A percentile compares a stretch with the other conserved stretches of the same genome.
Evolutionary conservation across 441 rosid species (phyloP).

Genomic region (Isatis lusitanica): DNA sequence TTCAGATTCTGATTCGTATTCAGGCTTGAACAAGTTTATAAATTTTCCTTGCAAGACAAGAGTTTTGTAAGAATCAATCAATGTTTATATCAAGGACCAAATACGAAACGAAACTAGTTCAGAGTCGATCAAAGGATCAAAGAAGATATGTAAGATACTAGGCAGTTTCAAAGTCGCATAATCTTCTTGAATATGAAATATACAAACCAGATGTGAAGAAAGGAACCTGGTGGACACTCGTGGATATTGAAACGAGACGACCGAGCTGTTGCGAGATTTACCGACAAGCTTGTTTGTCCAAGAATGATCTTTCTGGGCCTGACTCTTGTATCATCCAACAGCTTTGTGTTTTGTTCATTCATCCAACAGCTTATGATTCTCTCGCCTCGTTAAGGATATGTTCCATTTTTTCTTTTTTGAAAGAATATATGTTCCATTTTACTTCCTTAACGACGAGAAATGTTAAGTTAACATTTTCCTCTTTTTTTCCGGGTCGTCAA

Average conservation of each 20-base stretch:
- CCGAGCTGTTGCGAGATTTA: constrained; percentile 62
- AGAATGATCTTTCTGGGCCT: neutral
- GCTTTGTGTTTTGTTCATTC: neutral
- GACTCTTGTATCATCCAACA: neutral
- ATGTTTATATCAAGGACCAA: too few relatives aligned
- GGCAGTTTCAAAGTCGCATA: neutral
- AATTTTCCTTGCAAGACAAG: neutral
- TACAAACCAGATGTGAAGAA: neutral
- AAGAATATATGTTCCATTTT: neutral
- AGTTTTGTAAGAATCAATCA: too few relatives aligned
- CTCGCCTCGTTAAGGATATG: neutral
- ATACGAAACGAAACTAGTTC: too few relatives aligned
- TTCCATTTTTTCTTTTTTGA: too few relatives aligned
- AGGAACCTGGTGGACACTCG: constrained; percentile 75
- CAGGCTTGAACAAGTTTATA: neutral
- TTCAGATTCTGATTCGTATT: neutral
- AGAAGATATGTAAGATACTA: neutral
- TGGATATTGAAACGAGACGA: constrained; percentile 84
- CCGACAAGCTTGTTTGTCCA: neutral
- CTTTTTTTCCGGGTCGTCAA: neutral
- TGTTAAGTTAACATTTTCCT: neutral
- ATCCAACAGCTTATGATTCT: neutral
- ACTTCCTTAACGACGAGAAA: neutral
- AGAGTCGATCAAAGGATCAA: too few relatives aligned
- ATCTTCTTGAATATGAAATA: too few relatives aligned